These are phyloP conservation scores for Herpetospermum pedunculosum DNA, from an alignment of 306 rosid genomes.

Conservation along the genomic window DNA sequence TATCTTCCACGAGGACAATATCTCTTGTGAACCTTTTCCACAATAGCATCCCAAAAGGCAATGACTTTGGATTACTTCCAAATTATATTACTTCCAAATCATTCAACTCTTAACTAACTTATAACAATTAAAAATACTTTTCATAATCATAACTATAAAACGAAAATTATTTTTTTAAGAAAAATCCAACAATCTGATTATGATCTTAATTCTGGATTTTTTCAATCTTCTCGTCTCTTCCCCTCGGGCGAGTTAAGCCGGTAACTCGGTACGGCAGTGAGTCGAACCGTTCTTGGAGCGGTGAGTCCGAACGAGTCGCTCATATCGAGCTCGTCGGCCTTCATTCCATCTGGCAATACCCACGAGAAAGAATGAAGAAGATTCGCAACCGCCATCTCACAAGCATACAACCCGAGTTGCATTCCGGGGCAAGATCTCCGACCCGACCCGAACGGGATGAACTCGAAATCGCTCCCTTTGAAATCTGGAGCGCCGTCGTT, in stretches of 20 bases:
- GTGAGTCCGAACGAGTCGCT: slow-evolving; percentile 46
- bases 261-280: slow-evolving; percentile 31
- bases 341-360: slow-evolving; percentile 40
- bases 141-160: too few species aligned
- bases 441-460: slow-evolving; percentile 47
- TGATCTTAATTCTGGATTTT: not conserved
- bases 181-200: not conserved
- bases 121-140: too few species aligned
- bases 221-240: not conserved
- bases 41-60: too few species aligned
- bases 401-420: slow-evolving; percentile 39
- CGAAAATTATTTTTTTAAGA: not conserved
- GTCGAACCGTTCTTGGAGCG: slow-evolving; percentile 38
- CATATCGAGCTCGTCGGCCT: slow-evolving; percentile 36
- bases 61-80: too few species aligned
- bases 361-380: slow-evolving; percentile 41
- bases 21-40: too few species aligned
- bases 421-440: slow-evolving; percentile 45
- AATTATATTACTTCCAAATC: too few species aligned
- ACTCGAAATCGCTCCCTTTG: slow-evolving; percentile 40
- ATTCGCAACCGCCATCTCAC: slow-evolving; percentile 34
- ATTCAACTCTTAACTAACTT: too few species aligned
- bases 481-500: slow-evolving; percentile 24
- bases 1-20: too few species aligned
- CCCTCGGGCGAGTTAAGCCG: slow-evolving; percentile 19